Conservation (phyloP, 441 rosid genomes). For the Pelargonium fulgidum region DNA sequence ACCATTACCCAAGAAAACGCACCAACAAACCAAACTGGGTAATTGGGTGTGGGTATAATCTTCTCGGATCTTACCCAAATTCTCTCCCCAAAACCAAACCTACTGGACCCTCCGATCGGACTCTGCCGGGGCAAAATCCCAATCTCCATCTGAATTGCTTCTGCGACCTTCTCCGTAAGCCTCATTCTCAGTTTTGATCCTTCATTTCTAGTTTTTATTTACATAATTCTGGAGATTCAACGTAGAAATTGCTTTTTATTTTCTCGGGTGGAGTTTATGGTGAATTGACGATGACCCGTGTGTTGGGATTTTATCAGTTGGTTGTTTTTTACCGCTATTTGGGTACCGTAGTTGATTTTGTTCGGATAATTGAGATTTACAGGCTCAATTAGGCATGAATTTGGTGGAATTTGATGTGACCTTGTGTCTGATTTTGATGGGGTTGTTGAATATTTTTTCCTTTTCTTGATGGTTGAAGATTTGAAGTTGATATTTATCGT, state of each 20-base stretch:
- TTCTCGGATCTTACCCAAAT: slow-evolving; percentile 21
- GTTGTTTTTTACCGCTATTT: too few species aligned
- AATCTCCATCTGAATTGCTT: not conserved
- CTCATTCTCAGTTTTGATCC: slow-evolving; percentile 2
- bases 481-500: not conserved
- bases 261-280: not conserved
- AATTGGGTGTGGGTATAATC: not conserved
- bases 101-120: slow-evolving; percentile 52
- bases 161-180: slow-evolving; percentile 27
- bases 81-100: slow-evolving; percentile 11
- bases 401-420: slow-evolving; percentile 9
- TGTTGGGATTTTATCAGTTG: too few species aligned
- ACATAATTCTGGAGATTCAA: not conserved
- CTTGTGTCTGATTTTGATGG: not conserved
- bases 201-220: too few species aligned
- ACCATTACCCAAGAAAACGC: not conserved
- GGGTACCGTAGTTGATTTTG: too few species aligned
- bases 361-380: too few species aligned
- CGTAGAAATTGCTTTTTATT: not conserved
- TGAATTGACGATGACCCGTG: not conserved
- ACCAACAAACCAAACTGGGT: not conserved
- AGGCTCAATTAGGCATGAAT: not conserved
- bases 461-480: not conserved
- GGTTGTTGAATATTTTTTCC: not conserved
- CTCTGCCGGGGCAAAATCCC: slow-evolving; percentile 13